Base-by-base conservation (phyloP, 257 asterid genomes). In the Solanum ossicruentum region DNA sequence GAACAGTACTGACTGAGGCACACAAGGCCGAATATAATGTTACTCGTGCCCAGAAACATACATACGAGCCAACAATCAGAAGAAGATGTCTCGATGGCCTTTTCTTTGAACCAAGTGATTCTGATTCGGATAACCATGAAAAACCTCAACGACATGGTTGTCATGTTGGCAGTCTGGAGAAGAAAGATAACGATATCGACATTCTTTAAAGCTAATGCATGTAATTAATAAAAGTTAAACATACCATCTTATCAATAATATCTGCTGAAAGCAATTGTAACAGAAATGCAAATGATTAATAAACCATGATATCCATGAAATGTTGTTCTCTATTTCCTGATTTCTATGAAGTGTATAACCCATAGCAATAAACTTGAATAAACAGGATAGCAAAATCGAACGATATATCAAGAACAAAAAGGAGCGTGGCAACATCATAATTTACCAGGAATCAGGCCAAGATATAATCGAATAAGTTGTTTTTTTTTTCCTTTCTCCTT, bases 31-130 rank as follows among this genome's bases (percentile, higher is more conserved):
- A 93, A 79, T 86, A 77, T 84, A 92, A 71, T 85, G 67, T 13
- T 51, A 87, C 86, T 28, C 93, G 85, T 32, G 60, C 92, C 1
- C 90, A 90, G 85, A 92, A 86, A 75, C 90, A 86, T 70, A 90
- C 91, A 52, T 86, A 91, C 79, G 85, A 93, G 88, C 98, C 99
- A 28, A 87, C 70, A 1, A 87, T 94, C 72, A 92, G 92, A 87
- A 90, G 97, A 84, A 96, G 99, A 87, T 96, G 98, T 81, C 94
- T 96, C 21, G 75, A 87, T 86, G 97, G 97, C 49, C 92, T 95
- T 85, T 69, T 93, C 81, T 18, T 91, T 90, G 98, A 96, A 81
- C 83, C 97, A 1, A 93, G 95, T 67, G 98, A 95, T 83, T 92
- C 97, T 52, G 97, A 95, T 79, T 57, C 85, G 2, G 98, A 89